These are phyloP conservation scores for Volvox carteri DNA, from an alignment of 163 green algal genomes.

Conservation along the genomic window DNA sequence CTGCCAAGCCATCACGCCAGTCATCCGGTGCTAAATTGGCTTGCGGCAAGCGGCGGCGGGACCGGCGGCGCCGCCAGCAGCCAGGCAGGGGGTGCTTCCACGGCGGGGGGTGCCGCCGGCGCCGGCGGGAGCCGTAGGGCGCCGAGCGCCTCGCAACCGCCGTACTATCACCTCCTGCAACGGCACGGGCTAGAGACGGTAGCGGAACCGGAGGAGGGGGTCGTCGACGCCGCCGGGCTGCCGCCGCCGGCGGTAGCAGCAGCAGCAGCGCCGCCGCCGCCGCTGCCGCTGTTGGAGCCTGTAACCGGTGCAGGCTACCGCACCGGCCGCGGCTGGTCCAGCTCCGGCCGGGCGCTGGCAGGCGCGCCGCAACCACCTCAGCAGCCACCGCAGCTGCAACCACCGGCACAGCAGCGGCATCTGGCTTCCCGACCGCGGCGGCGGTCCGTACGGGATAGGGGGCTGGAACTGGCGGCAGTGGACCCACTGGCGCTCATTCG, in stretches of 20 bases:
- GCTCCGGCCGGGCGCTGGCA: not conserved
- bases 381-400: not conserved
- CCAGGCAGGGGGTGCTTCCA: not conserved
- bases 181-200: slow-evolving; percentile 13
- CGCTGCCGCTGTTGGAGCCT: not conserved
- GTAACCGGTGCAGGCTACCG: not conserved
- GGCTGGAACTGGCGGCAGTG: slow-evolving; percentile 35
- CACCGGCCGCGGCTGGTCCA: slow-evolving; percentile 16
- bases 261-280: not conserved
- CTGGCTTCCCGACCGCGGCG: not conserved
- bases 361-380: not conserved
- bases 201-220: not conserved
- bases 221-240: not conserved
- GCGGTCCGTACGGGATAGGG: not conserved
- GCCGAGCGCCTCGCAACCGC: not conserved
- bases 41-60: not conserved
- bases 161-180: not conserved
- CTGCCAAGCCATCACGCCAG: slow-evolving; percentile 5
- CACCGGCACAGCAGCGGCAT: not conserved
- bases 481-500: slow-evolving; percentile 44
- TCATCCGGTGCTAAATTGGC: not conserved
- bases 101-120: not conserved
- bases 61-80: not conserved
- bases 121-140: not conserved
- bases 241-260: not conserved